phyloP scores from a whole-genome alignment of 768 basidiomycete genomes.

The Paxillus involutus region DNA sequence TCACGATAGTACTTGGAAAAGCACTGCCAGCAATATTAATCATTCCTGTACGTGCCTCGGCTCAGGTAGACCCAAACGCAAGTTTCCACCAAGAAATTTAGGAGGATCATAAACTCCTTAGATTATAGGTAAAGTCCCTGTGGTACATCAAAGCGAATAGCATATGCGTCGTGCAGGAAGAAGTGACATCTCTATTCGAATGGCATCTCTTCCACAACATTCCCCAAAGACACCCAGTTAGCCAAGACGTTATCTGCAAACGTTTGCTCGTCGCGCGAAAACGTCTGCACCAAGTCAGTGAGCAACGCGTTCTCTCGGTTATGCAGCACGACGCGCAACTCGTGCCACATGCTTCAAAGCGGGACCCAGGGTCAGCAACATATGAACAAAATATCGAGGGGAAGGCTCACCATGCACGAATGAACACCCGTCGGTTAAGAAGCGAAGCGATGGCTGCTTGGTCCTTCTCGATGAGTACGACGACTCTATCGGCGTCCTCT shows the following conservation, averaged over 20 bases:
- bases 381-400: background rate
- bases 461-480: constrained; percentile 77
- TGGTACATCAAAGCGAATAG: constrained; percentile 8
- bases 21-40: too few species aligned
- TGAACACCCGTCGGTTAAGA: constrained; percentile 79
- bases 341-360: constrained; percentile 85
- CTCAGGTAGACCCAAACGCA: background rate
- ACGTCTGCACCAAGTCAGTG: constrained; percentile 67
- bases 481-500: constrained; percentile 77
- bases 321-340: constrained; percentile 89
- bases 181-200: constrained; percentile 54
- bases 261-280: constrained; percentile 72
- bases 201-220: constrained; percentile 80
- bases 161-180: background rate
- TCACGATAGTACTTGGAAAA: background rate
- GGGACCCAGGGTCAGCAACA: constrained; percentile 6
- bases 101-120: background rate
- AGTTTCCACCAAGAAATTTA: background rate
- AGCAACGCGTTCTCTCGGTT: constrained; percentile 85
- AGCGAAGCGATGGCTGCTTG: constrained; percentile 76
- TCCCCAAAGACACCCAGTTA: constrained; percentile 75
- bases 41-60: background rate
- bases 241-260: constrained; percentile 60
- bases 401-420: constrained; percentile 72
- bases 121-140: constrained; percentile 3